Evolutionary conservation across 176 grass and related monocot species (phyloP).

Genomic region (Tillandsia fasciculata): DNA sequence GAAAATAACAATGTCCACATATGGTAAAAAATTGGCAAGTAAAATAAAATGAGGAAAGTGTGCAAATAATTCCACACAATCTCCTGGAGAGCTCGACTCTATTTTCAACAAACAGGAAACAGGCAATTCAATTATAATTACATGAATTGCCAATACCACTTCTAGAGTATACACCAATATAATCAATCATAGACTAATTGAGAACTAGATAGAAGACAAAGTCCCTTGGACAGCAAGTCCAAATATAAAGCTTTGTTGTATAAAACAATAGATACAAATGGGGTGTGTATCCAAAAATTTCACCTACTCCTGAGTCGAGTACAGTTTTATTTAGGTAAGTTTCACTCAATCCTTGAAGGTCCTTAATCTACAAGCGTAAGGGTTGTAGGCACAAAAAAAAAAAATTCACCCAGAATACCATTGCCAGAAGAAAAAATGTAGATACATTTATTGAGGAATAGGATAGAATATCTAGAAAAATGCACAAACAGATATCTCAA

Average conservation of each 20-base stretch:
- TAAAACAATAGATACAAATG: no score
- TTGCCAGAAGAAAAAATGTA: not conserved
- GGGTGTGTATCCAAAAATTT: no score
- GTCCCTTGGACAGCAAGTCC: not conserved
- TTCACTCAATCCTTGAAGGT: no score
- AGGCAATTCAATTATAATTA: conserved; percentile 10
- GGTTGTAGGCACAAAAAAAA: no score
- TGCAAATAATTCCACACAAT: not conserved
- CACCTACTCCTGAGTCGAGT: no score
- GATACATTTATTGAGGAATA: not conserved
- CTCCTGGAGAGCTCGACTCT: no score
- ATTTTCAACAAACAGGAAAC: not conserved
- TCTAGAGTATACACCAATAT: not conserved
- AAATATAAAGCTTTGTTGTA: not conserved
- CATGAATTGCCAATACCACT: not conserved
- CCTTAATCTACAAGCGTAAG: no score
- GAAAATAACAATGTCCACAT: not conserved
- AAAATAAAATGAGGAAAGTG: not conserved
- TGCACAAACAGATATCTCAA: not conserved
- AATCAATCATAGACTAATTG: not conserved
- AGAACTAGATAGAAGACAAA: not conserved
- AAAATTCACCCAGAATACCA: not conserved
- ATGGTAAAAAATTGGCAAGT: conserved; percentile 11
- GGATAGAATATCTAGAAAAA: not conserved
- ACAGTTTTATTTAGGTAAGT: no score